Base-by-base conservation (phyloP, 2,329 filamentous ascomycete species). In the Piedraia hortae region DNA sequence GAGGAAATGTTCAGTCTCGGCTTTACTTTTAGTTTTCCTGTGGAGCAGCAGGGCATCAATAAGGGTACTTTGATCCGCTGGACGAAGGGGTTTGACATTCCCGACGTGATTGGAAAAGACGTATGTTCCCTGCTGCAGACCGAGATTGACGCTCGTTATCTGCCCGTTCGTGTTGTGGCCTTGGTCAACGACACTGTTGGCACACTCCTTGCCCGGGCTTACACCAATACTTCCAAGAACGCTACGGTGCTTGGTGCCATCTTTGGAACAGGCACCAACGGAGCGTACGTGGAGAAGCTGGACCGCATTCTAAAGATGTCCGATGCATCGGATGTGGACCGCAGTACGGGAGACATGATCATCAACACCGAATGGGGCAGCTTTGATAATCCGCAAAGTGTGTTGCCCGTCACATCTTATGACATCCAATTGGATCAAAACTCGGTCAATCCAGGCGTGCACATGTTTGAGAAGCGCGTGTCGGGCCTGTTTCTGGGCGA, bases 11-110 rank as follows among this genome's bases (percentile, higher is more conserved):
- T 93, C 51, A 73, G 78, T 36, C 57, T 97, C 18, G 85, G 85
- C n/a, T 97, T 97, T 50, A 97, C 85, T 23, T 97, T 97, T 50
- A 89, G 74, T 43, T 97, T 93, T 51, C 85, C 85, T 3, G 80
- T 93, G 17, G 65, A 88, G 43, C 85, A 97, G 45, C 57, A 73
- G 26, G 80, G 77, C 17, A 90, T 97, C 44, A 93, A 93, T 57
- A 82, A 78, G 50, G 85, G 85, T 28, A 71, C 68, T 26, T 57
- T 97, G 24, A 85, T 91, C 47, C 67, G 85, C 35, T 97, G 85
- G 85, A 97, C 85, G 26, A 97, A 97, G 54, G 85, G 85, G 23
- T 97, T 91, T 43, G 77, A 93, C 42, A 93, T 97, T 33, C 61
- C 67, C n/a, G 85, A 93, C 42, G 74, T 80, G 1, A 48, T 97